Evolutionary conservation across 768 basidiomycete genomes (phyloP).

Genomic region (Trametes cinnabarina): DNA sequence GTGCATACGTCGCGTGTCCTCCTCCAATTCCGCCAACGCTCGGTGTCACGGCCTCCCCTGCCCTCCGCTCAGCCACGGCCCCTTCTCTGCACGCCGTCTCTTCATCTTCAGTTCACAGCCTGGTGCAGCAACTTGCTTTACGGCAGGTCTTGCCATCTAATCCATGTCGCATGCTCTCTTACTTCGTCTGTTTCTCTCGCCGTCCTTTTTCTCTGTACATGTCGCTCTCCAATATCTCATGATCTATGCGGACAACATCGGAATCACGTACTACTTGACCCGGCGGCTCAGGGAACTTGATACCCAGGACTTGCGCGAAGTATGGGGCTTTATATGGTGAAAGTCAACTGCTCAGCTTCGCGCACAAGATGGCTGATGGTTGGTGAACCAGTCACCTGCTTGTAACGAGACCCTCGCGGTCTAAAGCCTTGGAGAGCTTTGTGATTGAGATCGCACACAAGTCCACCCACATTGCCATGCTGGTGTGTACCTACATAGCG

Average conservation of each 20-base stretch:
- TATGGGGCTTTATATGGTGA: slow-evolving; percentile 90
- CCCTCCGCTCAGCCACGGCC: not conserved
- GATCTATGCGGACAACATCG: slow-evolving; percentile 81
- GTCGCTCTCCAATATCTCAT: slow-evolving; percentile 88
- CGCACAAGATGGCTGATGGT: slow-evolving; percentile 11
- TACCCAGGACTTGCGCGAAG: slow-evolving; percentile 70
- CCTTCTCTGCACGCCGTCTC: not conserved
- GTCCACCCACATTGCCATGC: slow-evolving; percentile 93
- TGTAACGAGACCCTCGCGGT: slow-evolving; percentile 87
- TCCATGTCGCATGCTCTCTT: slow-evolving; percentile 75
- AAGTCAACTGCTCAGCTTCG: slow-evolving; percentile 12
- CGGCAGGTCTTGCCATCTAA: not conserved
- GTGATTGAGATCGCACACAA: slow-evolving; percentile 85
- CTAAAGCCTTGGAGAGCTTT: slow-evolving; percentile 91
- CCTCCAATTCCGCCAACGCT: not conserved
- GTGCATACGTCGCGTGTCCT: slow-evolving; percentile 8
- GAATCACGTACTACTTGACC: slow-evolving; percentile 88
- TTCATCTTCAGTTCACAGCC: not conserved
- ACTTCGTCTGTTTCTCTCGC: slow-evolving; percentile 88
- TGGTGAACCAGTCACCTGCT: slow-evolving; percentile 76
- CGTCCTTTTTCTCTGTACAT: slow-evolving; percentile 91
- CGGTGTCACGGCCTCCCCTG: not conserved
- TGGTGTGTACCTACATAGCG: slow-evolving; percentile 56
- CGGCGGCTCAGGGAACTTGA: slow-evolving; percentile 67
- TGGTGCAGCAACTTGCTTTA: not conserved